A percentile compares a stretch with the other conserved stretches of the same genome.
Conservation (phyloP, 495 filamentous ascomycete species). For the Penicillium alfredii region DNA sequence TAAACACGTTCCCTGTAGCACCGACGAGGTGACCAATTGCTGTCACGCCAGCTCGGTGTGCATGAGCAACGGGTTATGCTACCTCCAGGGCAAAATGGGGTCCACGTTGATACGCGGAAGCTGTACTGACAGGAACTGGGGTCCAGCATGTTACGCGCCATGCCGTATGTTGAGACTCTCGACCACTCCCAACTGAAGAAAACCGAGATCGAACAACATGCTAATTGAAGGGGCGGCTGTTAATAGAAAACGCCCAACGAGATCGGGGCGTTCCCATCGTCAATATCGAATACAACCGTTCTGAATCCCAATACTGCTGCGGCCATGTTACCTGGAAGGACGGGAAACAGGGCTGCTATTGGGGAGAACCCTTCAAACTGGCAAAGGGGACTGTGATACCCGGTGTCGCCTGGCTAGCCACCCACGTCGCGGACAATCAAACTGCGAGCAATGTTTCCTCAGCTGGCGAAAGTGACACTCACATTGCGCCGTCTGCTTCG, state of each 20-base stretch:
- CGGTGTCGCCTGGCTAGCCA: constrained; percentile 1
- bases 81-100: constrained; percentile 14
- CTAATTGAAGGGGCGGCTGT: no score
- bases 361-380: not conserved
- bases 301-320: no score
- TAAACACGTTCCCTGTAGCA: not conserved
- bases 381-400: not conserved
- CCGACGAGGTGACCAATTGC: constrained; percentile 50
- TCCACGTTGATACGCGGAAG: constrained; percentile 17
- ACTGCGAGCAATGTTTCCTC: not conserved
- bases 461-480: not conserved
- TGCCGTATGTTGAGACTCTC: constrained; percentile 2
- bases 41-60: constrained; percentile 70
- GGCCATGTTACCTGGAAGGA: no score
- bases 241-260: no score
- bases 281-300: no score
- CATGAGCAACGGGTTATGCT: constrained; percentile 36
- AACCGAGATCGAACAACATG: no score
- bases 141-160: constrained; percentile 1
- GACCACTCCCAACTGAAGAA: no score
- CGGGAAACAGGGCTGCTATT: not conserved
- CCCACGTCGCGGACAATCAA: no score
- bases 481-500: not conserved
- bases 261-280: no score
- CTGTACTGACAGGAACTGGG: constrained; percentile 27